Conservation (phyloP, 805 yeast species). For the Kodamaea jinghongensis region DNA sequence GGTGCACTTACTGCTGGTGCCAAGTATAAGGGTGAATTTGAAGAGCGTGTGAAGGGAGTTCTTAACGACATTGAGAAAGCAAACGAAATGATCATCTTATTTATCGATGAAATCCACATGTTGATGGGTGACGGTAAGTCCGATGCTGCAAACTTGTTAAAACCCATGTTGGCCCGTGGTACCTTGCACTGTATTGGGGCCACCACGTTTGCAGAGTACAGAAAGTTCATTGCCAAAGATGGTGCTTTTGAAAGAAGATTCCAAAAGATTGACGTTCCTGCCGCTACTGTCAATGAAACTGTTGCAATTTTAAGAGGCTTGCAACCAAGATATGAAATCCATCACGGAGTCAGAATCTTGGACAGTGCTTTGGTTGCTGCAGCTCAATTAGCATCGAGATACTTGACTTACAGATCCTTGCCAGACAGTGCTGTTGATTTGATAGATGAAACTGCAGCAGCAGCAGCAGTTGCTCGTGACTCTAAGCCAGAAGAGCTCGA, state of each 20-base stretch:
- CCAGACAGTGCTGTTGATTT: slow-evolving; percentile 97
- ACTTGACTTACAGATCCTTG: slow-evolving; percentile 88
- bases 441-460: slow-evolving; percentile 92
- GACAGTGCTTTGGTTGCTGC: slow-evolving; percentile 94
- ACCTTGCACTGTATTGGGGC: slow-evolving; percentile 97
- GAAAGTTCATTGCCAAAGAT: slow-evolving; percentile 89
- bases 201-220: slow-evolving; percentile 91
- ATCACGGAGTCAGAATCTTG: slow-evolving; percentile 94
- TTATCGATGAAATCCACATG: slow-evolving; percentile 98
- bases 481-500: slow-evolving; percentile 97
- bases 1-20: slow-evolving; percentile 99
- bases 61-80: slow-evolving; percentile 90
- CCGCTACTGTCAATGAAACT: slow-evolving; percentile 88
- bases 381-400: slow-evolving; percentile 91
- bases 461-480: slow-evolving; percentile 97
- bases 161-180: slow-evolving; percentile 97
- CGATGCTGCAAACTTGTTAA: slow-evolving; percentile 94
- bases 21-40: slow-evolving; percentile 97
- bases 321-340: slow-evolving; percentile 92
- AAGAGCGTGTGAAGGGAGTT: slow-evolving; percentile 96
- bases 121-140: slow-evolving; percentile 98
- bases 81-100: slow-evolving; percentile 78
- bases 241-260: slow-evolving; percentile 99
- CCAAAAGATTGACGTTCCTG: slow-evolving; percentile 95
- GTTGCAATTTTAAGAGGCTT: slow-evolving; percentile 95